phyloP scores from a whole-genome alignment of 129 eudicot species.

The Lonicera japonica region DNA sequence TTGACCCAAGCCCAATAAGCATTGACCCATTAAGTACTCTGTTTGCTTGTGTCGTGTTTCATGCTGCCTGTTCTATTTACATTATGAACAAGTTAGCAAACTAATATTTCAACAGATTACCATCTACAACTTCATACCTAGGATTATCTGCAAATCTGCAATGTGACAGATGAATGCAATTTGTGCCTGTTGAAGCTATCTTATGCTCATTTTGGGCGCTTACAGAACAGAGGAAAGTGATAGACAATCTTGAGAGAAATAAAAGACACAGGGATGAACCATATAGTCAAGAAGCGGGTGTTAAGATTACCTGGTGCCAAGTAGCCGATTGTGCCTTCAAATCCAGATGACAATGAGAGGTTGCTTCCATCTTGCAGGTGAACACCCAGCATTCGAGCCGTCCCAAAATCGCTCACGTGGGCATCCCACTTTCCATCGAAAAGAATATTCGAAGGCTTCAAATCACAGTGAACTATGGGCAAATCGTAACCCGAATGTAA shows the following conservation, averaged over 20 bases:
- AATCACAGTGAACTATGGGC: slow-evolving; percentile 86
- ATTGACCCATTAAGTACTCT: too few relatives aligned
- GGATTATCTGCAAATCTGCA: too few relatives aligned
- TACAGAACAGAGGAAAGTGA: neutral
- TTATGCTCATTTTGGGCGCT: neutral
- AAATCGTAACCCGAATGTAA: slow-evolving; percentile 79
- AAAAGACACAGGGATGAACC: neutral
- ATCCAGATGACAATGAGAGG: slow-evolving; percentile 45
- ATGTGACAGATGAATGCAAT: neutral
- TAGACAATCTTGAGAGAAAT: neutral
- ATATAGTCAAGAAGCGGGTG: neutral
- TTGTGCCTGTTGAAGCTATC: neutral
- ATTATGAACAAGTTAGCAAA: too few relatives aligned
- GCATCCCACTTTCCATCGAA: slow-evolving; percentile 61
- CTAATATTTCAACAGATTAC: neutral
- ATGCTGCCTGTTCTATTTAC: too few relatives aligned
- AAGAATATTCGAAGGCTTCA: slow-evolving; percentile 92
- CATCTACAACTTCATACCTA: neutral
- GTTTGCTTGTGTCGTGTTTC: too few relatives aligned
- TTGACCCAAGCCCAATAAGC: too few relatives aligned
- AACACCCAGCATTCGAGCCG: slow-evolving; percentile 72
- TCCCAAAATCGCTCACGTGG: slow-evolving; percentile 95
- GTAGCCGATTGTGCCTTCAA: slow-evolving; percentile 96
- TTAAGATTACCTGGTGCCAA: slow-evolving; percentile 83
- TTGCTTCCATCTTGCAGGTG: slow-evolving; percentile 40